These are phyloP conservation scores for Paraphoma chrysanthemicola DNA, from an alignment of 2,329 filamentous ascomycete species.

Conservation along the genomic window DNA sequence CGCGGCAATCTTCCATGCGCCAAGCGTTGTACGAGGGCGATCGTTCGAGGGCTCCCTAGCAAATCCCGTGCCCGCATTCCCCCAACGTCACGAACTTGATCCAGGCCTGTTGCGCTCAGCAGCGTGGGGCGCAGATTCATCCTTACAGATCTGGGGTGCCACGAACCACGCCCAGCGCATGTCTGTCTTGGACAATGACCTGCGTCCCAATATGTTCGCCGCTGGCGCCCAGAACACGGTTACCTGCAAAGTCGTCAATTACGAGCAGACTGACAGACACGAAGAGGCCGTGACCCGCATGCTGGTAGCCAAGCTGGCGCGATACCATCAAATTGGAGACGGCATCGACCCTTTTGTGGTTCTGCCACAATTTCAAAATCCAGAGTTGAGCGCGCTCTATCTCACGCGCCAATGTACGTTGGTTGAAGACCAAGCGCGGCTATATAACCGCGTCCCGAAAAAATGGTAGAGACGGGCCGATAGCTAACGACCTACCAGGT, in stretches of 20 bases:
- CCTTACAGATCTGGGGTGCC: neutral
- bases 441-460: neutral
- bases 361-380: slow-evolving; percentile 26
- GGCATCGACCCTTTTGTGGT: slow-evolving; percentile 30
- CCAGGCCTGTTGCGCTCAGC: too few relatives aligned
- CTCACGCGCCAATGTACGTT: slow-evolving; percentile 27
- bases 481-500: slow-evolving; percentile 11
- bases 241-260: slow-evolving; percentile 14
- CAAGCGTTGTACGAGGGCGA: neutral
- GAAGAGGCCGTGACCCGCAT: slow-evolving; percentile 23
- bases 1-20: neutral
- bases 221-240: too few relatives aligned
- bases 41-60: neutral
- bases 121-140: neutral
- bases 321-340: slow-evolving; percentile 17
- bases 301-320: slow-evolving; percentile 18
- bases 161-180: neutral
- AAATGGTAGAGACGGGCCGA: neutral
- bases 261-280: slow-evolving; percentile 23
- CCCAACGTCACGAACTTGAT: too few relatives aligned
- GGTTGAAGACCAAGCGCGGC: neutral
- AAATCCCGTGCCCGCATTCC: neutral
- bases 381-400: slow-evolving; percentile 19
- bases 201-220: too few relatives aligned
- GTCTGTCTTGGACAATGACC: too few relatives aligned